phyloP scores from a whole-genome alignment of 1,284 basidiomycete genomes.

The Sporisorium iseilematis-ciliati region DNA sequence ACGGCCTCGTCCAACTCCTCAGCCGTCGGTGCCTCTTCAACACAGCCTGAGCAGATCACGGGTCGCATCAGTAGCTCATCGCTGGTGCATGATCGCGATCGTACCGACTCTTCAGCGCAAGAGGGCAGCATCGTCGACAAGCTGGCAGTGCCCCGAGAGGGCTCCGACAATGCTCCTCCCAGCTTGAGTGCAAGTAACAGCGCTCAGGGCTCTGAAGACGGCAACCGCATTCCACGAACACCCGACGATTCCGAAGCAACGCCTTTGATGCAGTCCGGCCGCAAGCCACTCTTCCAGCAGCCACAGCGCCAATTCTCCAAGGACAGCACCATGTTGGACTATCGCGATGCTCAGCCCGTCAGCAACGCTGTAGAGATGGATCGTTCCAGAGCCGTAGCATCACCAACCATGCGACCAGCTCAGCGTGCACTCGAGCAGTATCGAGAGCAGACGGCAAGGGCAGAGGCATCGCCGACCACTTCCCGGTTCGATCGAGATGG shows the following conservation, averaged over 20 bases:
- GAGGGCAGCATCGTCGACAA: slow-evolving; percentile 50
- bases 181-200: slow-evolving; percentile 45
- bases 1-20: slow-evolving; percentile 13
- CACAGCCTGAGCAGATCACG: background rate
- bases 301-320: slow-evolving; percentile 7
- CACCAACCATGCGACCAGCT: slow-evolving; percentile 36
- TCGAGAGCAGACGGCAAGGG: slow-evolving; percentile 17
- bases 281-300: slow-evolving; percentile 7
- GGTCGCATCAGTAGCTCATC: background rate
- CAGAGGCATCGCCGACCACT: slow-evolving; percentile 17
- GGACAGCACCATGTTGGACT: slow-evolving; percentile 2
- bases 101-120: slow-evolving; percentile 26
- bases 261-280: slow-evolving; percentile 12
- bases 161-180: slow-evolving; percentile 40
- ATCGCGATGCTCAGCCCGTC: slow-evolving; percentile 16
- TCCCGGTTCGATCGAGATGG: slow-evolving; percentile 10
- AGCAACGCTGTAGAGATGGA: slow-evolving; percentile 4
- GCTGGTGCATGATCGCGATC: slow-evolving; percentile 21
- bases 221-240: slow-evolving; percentile 39
- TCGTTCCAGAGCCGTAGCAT: slow-evolving; percentile 1
- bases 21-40: background rate
- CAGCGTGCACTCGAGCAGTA: slow-evolving; percentile 49
- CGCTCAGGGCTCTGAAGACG: slow-evolving; percentile 48
- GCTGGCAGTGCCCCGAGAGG: slow-evolving; percentile 37
- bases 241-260: slow-evolving; percentile 36